Evolutionary conservation across 164 flowering plant genomes (phyloP), one percentile per base, ranked within the genome.

Genomic region (Magnolia kwangsiensis): DNA sequence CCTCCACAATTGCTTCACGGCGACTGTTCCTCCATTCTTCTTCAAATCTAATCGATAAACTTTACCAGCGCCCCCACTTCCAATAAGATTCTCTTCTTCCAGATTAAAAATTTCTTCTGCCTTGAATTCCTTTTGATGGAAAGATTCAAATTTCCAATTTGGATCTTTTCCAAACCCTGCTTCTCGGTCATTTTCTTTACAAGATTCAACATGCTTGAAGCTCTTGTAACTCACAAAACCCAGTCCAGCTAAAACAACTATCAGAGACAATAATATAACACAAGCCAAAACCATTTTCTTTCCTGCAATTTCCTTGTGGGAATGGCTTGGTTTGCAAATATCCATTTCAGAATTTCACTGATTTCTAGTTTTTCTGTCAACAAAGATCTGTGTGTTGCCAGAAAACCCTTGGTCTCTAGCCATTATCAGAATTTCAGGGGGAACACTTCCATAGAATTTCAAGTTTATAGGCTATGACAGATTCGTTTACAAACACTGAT

Each of bases 1-100:
- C 75, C 80, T 87, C 95, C 93, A 86, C 20, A 96, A 82, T 73
- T 90, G 86, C 84, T 96, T 96, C 24, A 96, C 96, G 16, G 98
- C 99, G 58, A 94, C 95, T 3, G 85, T 81, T 2, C 81, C 81
- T 3, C 90, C 82, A 51, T 67, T 82, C 80, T 84, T 91, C 90
- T 89, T 92, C 87, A 90, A 78, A 76, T 90, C 95, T 75, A 96
- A 51, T 5, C 97, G 88, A 72, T 92, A 96, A 63, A 96, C 99
- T 82, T 84, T 94, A 64, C 99, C 99, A 0, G 94, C 88, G 13
- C 96, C 88, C 37, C 99, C 99, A 64, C 83, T 87, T 45, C 98
- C 99, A 13, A 96, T 88, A n/a, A n/a, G n/a, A n/a, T n/a, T n/a
- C n/a, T n/a, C n/a, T n/a, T n/a, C n/a, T n/a, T n/a, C n/a, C n/a